Evolutionary conservation across 208 protist genomes (phyloP).

Genomic region (Naegleria lovaniensis): DNA sequence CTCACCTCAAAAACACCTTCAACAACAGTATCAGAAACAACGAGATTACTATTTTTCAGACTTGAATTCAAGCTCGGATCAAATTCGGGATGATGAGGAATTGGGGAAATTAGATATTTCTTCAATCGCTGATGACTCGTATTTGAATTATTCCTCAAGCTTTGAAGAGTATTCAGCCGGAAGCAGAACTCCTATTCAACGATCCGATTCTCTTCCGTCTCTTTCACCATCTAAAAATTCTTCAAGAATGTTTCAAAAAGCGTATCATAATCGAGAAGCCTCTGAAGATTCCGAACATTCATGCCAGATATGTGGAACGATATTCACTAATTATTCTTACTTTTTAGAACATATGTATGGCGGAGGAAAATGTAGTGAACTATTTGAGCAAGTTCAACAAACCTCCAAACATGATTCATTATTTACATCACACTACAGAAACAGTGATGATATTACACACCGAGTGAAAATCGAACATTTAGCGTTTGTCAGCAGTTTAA

Average conservation of each 20-base stretch:
- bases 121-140: too few species aligned
- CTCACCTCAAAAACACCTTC: too few species aligned
- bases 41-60: too few species aligned
- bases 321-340: background rate
- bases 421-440: background rate
- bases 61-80: too few species aligned
- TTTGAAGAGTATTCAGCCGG: too few species aligned
- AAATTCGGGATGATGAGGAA: too few species aligned
- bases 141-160: too few species aligned
- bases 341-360: background rate
- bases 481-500: background rate
- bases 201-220: background rate
- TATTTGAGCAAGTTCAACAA: background rate
- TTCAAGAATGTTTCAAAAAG: too few species aligned
- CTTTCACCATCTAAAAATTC: background rate
- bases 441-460: background rate
- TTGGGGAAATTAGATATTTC: too few species aligned
- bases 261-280: too few species aligned
- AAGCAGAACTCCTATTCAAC: too few species aligned
- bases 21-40: too few species aligned
- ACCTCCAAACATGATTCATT: background rate
- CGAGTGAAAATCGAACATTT: background rate
- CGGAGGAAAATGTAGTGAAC: background rate
- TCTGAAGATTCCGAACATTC: background rate
- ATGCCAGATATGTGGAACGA: background rate